Base-by-base conservation (phyloP, 768 basidiomycete genomes). In the Lentinula sp. region DNA sequence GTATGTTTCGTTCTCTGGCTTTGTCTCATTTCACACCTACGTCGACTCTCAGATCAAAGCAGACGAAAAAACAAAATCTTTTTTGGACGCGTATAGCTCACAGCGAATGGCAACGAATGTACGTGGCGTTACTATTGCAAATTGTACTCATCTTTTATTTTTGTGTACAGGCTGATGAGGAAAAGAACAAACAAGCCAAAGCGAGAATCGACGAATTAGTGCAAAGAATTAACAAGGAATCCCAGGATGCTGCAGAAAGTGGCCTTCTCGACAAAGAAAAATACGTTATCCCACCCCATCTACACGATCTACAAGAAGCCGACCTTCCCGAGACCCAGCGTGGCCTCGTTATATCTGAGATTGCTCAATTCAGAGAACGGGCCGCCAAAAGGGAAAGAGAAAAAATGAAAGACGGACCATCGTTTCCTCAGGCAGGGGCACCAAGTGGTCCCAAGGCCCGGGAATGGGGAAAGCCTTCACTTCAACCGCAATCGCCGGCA, bases 241-340 rank as follows among this genome's bases (percentile, higher is more conserved):
- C 89, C 4, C 85, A 88, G 70, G 89, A 91, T 51, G 86, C 88
- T 3, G 87, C 90, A 1, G 85, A 84, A 63, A 86, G 71, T 61
- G 88, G 88, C n/a, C 79, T 85, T 42, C 83, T 85, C 57, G 88
- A 91, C 74, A 88, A 89, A 69, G 90, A 93, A 74, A 87, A 88
- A 81, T 91, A 92, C 70, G 82, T 92, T 64, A 93, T 97, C 46
- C 94, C 94, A 28, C 91, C 93, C n/a, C 97, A 99, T 75, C 82
- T 98, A 18, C 93, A 93, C 74, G 97, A 98, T 74, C 81, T 99
- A 46, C 91, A 94, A 70, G 95, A 97, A 75, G 92, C 94, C 57
- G 97, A 99, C 70, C 83, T 99, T 46, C 96, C 97, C 23, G 97
- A 99, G 76, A 92, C 92, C 0, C 85, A 83, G 64, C 89, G 96